These are phyloP conservation scores for Dactylellina leptospora DNA, from an alignment of 2,329 filamentous ascomycete genomes.

Conservation along the genomic window DNA sequence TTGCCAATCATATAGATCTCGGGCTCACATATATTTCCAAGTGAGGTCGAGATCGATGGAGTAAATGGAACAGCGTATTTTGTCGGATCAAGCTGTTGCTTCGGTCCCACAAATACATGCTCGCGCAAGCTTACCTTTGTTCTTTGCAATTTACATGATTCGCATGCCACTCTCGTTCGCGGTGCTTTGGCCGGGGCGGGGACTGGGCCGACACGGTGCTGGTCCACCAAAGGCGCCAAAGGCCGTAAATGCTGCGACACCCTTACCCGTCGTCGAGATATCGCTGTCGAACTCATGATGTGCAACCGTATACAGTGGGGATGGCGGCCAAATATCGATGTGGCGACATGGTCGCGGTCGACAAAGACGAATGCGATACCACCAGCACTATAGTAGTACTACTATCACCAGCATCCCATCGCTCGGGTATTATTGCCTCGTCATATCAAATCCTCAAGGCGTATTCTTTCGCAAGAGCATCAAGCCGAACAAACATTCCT, in stretches of 20 bases:
- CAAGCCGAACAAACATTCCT: no score
- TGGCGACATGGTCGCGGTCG: no score
- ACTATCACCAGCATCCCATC: no score
- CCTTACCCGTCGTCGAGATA: neutral
- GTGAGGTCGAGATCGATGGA: no score
- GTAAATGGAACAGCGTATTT: neutral
- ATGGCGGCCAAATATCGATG: no score
- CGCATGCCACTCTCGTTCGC: neutral
- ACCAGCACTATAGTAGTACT: no score
- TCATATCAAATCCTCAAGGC: no score
- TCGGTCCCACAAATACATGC: neutral
- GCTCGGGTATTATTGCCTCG: no score
- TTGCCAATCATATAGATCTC: neutral
- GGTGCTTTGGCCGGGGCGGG: neutral
- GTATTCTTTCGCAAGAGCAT: no score
- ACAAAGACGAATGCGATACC: no score
- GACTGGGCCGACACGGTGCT: neutral
- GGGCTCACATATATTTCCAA: neutral
- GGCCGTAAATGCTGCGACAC: neutral
- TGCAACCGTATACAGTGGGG: no score
- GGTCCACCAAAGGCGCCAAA: neutral
- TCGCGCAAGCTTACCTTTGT: neutral
- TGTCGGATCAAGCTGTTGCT: neutral
- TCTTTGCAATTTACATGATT: neutral
- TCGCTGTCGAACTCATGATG: constrained; percentile 5